These are phyloP conservation scores for Mucor lusitanicus DNA, from an alignment of 371 early-diverging fungal species.

Conservation along the genomic window DNA sequence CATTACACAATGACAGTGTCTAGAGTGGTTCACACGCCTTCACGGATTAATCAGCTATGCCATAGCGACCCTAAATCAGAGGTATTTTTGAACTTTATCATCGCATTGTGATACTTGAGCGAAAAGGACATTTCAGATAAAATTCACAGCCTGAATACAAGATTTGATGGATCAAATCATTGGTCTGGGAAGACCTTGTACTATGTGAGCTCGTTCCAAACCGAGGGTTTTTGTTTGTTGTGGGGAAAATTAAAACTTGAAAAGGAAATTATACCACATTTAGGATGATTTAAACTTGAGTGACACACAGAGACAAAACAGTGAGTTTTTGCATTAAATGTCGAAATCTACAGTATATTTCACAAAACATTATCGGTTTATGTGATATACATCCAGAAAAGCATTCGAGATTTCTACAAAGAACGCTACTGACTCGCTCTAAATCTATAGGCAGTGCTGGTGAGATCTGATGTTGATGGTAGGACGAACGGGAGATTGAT, in stretches of 20 bases:
- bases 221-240: neutral
- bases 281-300: neutral
- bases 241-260: neutral
- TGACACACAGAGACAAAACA: neutral
- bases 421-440: neutral
- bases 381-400: neutral
- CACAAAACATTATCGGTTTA: neutral
- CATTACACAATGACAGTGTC: neutral
- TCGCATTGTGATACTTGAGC: neutral
- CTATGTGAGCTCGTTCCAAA: neutral
- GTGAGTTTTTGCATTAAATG: neutral
- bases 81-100: neutral
- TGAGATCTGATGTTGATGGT: neutral
- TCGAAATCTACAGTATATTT: no score
- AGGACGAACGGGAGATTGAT: neutral
- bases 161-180: neutral
- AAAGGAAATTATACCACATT: neutral
- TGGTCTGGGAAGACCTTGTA: neutral
- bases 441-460: neutral
- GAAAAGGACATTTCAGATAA: neutral
- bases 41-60: neutral
- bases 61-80: neutral
- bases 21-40: neutral
- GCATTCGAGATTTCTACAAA: neutral
- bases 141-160: neutral